Evolutionary conservation across 2,329 filamentous ascomycete species (phyloP).

Genomic region (Scedosporium dehoogii): DNA sequence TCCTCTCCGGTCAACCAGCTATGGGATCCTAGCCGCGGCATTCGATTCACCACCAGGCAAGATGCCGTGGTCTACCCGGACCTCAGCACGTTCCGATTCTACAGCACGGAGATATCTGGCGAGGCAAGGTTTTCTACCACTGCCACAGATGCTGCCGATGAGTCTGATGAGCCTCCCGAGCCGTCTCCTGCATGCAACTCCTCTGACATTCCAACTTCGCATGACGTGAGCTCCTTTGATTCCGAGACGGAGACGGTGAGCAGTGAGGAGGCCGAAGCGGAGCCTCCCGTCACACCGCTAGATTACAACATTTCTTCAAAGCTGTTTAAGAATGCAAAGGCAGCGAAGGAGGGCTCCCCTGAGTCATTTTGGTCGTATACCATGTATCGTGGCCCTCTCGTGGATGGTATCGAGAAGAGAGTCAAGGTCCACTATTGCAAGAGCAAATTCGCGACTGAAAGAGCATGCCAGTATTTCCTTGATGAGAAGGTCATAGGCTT

Average conservation of each 20-base stretch:
- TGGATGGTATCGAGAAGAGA: constrained; percentile 32
- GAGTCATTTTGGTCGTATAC: constrained; percentile 58
- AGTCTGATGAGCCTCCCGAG: background rate
- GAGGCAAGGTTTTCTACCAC: background rate
- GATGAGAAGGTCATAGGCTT: constrained; percentile 68
- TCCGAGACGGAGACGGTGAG: background rate
- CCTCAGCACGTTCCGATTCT: background rate
- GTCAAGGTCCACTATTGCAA: constrained; percentile 72
- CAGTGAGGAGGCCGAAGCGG: constrained; percentile 5
- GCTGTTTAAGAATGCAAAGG: constrained; percentile 36
- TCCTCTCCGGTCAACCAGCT: background rate
- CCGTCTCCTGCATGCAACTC: background rate
- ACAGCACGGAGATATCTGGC: background rate
- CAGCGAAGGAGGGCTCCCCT: constrained; percentile 30
- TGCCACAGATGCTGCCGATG: background rate
- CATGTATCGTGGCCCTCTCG: constrained; percentile 49
- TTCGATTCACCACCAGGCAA: background rate
- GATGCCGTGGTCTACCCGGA: constrained; percentile 2
- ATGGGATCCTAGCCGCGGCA: constrained; percentile 3
- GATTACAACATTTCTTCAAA: constrained; percentile 37
- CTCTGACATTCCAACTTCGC: background rate
- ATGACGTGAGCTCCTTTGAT: background rate
- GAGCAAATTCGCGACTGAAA: constrained; percentile 56
- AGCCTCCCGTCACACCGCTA: constrained; percentile 21
- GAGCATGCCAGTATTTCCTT: constrained; percentile 55